Evolutionary conservation across 1,284 basidiomycete genomes (phyloP).

Genomic region (Gomphus bonarii): DNA sequence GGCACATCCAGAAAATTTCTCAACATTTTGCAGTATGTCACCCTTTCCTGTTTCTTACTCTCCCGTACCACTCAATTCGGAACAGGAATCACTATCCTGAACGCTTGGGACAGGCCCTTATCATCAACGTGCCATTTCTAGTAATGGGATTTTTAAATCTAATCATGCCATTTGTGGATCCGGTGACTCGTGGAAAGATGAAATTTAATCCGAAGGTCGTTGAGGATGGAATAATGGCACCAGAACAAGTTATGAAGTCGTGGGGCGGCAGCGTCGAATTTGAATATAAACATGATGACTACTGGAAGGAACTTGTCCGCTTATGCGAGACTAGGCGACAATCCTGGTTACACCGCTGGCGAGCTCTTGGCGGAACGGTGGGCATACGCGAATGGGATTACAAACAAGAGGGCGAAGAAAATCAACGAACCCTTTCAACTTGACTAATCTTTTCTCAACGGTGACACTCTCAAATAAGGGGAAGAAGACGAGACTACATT

Average conservation of each 20-base stretch:
- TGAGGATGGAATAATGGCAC: slow-evolving; percentile 47
- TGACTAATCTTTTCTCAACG: neutral
- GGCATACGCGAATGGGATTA: slow-evolving; percentile 69
- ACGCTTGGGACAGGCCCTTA: slow-evolving; percentile 77
- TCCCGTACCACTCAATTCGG: neutral
- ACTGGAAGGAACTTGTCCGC: slow-evolving; percentile 58
- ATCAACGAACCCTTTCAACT: neutral
- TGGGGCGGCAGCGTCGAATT: slow-evolving; percentile 57
- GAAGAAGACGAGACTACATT: neutral
- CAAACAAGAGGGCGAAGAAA: slow-evolving; percentile 24
- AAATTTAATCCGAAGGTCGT: slow-evolving; percentile 58
- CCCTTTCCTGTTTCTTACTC: slow-evolving; percentile 3
- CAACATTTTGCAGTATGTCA: slow-evolving; percentile 8
- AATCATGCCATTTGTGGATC: slow-evolving; percentile 74
- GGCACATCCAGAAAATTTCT: slow-evolving; percentile 41
- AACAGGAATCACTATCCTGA: slow-evolving; percentile 73
- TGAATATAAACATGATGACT: slow-evolving; percentile 61
- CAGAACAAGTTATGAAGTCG: slow-evolving; percentile 46
- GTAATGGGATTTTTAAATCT: slow-evolving; percentile 76
- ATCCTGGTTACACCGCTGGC: slow-evolving; percentile 51
- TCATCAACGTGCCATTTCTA: slow-evolving; percentile 78
- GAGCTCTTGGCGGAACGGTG: slow-evolving; percentile 46
- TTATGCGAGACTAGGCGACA: slow-evolving; percentile 42
- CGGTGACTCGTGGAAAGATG: slow-evolving; percentile 63
- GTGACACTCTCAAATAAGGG: neutral